Evolutionary conservation across 192 early-diverging fungal species (phyloP).

Genomic region (Obelidium mucronatum): DNA sequence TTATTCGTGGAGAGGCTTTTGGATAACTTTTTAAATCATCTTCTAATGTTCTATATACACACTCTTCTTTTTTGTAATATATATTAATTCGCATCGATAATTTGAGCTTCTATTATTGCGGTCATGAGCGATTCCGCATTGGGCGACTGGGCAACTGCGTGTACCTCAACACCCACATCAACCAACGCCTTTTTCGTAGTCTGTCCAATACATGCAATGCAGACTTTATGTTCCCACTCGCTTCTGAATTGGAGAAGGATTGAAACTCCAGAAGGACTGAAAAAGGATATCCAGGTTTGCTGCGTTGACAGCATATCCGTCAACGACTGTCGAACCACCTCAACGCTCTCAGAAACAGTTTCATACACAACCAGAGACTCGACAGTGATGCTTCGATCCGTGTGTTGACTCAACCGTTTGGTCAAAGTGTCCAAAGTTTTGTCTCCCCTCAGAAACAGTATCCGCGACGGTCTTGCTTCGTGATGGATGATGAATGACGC

Average conservation of each 20-base stretch:
- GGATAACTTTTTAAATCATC: too few species aligned
- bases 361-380: constrained; percentile 52
- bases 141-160: background rate
- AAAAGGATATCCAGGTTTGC: background rate
- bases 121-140: background rate
- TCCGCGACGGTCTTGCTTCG: background rate
- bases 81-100: too few species aligned
- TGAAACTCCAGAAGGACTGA: background rate
- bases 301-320: background rate
- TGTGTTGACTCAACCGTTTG: background rate
- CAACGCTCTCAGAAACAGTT: constrained; percentile 20
- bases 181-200: background rate
- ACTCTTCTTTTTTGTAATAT: too few species aligned
- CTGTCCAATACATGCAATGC: background rate
- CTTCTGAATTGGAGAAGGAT: background rate
- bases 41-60: too few species aligned
- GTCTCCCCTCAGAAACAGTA: constrained; percentile 63
- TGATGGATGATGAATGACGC: constrained; percentile 39
- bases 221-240: background rate
- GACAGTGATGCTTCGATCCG: constrained; percentile 26
- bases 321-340: background rate
- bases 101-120: background rate
- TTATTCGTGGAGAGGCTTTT: too few species aligned
- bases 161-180: background rate
- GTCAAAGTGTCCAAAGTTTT: constrained; percentile 54